A percentile compares a stretch with the other conserved stretches of the same genome.
Evolutionary conservation across 441 rosid genomes (phyloP).

Genomic region (Adansonia gregorii): DNA sequence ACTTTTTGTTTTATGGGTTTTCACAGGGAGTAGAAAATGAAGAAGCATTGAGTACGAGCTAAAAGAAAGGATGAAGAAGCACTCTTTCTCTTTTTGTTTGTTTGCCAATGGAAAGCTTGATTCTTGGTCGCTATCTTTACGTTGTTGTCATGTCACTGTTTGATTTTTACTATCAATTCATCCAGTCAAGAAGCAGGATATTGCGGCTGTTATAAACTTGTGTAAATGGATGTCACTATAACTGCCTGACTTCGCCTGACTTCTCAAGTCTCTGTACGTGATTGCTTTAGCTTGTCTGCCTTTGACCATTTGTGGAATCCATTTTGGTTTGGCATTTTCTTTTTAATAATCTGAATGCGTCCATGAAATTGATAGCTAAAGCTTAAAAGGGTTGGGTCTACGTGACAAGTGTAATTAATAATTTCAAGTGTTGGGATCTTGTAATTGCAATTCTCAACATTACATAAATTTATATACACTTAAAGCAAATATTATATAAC

Average conservation of each 20-base stretch:
- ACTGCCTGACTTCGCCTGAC: not conserved
- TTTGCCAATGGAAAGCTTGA: not conserved
- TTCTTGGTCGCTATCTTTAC: not conserved
- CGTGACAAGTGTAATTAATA: not conserved
- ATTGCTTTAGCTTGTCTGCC: slow-evolving; percentile 6
- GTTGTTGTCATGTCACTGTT: not conserved
- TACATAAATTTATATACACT: no score
- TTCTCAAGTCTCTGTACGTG: not conserved
- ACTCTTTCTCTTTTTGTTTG: not conserved
- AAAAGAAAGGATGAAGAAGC: not conserved
- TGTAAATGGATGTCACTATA: not conserved
- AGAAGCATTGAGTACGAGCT: not conserved
- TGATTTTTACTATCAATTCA: not conserved
- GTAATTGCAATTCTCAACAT: not conserved
- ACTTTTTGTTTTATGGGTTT: not conserved
- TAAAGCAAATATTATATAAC: not conserved
- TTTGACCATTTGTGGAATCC: slow-evolving; percentile 23
- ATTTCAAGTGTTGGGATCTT: not conserved
- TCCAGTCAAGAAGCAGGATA: not conserved
- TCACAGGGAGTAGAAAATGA: not conserved
- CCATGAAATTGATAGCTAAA: not conserved
- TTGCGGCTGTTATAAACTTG: not conserved
- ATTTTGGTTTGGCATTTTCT: not conserved
- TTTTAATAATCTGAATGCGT: no score
- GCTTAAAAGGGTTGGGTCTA: not conserved